phyloP scores from a whole-genome alignment of 352 stramenopile species.

The Pythium chondricola region DNA sequence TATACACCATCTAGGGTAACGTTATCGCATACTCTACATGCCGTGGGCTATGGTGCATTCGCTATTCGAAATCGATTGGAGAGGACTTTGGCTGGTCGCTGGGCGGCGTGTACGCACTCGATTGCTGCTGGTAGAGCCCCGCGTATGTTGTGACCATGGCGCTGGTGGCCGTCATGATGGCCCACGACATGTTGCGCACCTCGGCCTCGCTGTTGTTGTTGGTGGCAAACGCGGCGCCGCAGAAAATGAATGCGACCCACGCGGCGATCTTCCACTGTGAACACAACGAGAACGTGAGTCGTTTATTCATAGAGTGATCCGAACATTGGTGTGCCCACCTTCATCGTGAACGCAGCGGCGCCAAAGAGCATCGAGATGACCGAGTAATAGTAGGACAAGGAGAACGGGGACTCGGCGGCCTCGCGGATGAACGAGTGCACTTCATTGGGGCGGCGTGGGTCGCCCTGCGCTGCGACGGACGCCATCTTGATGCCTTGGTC shows the following conservation, averaged over 20 bases:
- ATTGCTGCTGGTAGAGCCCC: conserved; percentile 3
- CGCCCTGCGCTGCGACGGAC: conserved; percentile 23
- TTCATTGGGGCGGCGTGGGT: conserved; percentile 54
- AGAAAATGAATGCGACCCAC: conserved; percentile 63
- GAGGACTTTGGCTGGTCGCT: conserved; percentile 3
- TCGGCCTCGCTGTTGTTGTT: conserved; percentile 52
- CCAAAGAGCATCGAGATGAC: conserved; percentile 55
- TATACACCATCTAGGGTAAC: no score
- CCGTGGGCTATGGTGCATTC: no score
- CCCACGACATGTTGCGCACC: conserved; percentile 59
- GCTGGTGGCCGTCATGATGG: conserved; percentile 71
- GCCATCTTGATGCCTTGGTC: background rate
- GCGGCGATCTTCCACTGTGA: conserved; percentile 56
- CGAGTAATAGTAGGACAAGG: conserved; percentile 49
- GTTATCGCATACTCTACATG: no score
- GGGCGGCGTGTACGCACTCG: background rate
- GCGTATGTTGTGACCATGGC: conserved; percentile 59
- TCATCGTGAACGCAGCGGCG: conserved; percentile 52
- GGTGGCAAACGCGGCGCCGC: conserved; percentile 56
- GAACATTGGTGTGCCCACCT: conserved; percentile 35
- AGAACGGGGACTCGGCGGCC: conserved; percentile 24
- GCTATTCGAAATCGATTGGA: background rate
- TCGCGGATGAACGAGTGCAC: conserved; percentile 70
- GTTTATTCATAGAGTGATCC: no score
- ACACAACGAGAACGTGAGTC: no score